These are phyloP conservation scores for Marasmius fiardii DNA, from an alignment of 1,284 basidiomycete genomes.

Conservation along the genomic window DNA sequence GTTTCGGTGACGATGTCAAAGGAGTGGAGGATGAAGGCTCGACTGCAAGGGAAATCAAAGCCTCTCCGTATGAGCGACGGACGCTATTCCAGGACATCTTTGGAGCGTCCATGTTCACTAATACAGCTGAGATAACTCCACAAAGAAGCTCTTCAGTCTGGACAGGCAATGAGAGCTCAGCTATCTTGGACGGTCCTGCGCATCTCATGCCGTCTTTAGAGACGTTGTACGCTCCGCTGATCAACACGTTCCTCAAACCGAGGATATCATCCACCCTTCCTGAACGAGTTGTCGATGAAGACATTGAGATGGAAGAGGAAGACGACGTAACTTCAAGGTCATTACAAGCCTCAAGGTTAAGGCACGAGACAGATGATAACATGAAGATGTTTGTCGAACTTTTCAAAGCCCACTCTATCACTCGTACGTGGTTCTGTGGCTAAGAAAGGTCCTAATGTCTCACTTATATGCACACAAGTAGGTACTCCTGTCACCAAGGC, in stretches of 20 bases:
- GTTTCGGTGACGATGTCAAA: conserved; percentile 56
- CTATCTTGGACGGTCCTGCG: conserved; percentile 70
- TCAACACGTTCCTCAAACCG: conserved; percentile 60
- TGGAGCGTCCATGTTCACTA: conserved; percentile 60
- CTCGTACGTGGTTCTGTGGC: conserved; percentile 29
- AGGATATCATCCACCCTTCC: conserved; percentile 23
- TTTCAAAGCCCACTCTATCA: conserved; percentile 45
- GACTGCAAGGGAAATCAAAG: conserved; percentile 39
- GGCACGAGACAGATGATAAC: conserved; percentile 33
- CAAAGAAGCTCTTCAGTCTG: conserved; percentile 25
- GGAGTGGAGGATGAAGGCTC: conserved; percentile 38
- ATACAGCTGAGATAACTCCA: conserved; percentile 21
- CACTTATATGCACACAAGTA: neutral
- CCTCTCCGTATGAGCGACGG: conserved; percentile 34
- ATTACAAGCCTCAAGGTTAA: conserved; percentile 19
- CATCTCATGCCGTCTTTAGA: conserved; percentile 81
- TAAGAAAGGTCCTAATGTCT: neutral
- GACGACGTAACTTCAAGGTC: conserved; percentile 14
- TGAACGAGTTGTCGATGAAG: conserved; percentile 27
- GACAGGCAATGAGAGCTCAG: conserved; percentile 38
- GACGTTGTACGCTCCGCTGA: conserved; percentile 70
- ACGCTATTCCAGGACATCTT: conserved; percentile 87
- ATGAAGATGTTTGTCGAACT: conserved; percentile 45
- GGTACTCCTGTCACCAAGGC: neutral
- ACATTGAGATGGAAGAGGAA: conserved; percentile 45